Conservation (phyloP, 2,329 filamentous ascomycete species). For the Onygenales sp. region DNA sequence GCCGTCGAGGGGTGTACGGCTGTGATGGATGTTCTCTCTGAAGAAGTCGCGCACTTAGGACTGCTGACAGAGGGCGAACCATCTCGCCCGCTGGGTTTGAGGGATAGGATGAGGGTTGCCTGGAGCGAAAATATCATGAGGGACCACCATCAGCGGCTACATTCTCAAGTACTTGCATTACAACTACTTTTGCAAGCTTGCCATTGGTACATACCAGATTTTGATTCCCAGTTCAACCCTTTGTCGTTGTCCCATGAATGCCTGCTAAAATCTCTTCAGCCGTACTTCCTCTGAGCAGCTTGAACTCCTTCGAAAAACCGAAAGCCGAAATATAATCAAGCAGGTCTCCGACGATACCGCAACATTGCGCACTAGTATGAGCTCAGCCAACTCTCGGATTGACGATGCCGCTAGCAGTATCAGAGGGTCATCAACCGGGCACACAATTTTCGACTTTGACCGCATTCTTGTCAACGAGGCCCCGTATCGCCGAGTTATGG, state of each 20-base stretch:
- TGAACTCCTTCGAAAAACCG: slow-evolving; percentile 22
- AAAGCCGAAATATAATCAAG: slow-evolving; percentile 25
- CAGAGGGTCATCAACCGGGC: slow-evolving; percentile 19
- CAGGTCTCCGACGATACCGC: slow-evolving; percentile 29
- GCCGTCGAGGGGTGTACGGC: slow-evolving; percentile 26
- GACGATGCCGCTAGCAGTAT: slow-evolving; percentile 19
- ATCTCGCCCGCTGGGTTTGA: slow-evolving; percentile 14
- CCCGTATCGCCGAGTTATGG: slow-evolving; percentile 16
- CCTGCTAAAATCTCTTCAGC: slow-evolving; percentile 11
- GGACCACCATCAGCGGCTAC: slow-evolving; percentile 25
- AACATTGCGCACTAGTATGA: slow-evolving; percentile 22
- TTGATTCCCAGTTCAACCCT: background rate
- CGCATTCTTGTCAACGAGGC: slow-evolving; percentile 17
- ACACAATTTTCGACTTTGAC: slow-evolving; percentile 26
- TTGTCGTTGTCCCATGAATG: background rate
- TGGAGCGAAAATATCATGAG: slow-evolving; percentile 31
- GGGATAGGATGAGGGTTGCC: slow-evolving; percentile 19
- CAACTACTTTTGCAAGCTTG: slow-evolving; percentile 30
- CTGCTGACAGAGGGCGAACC: slow-evolving; percentile 10
- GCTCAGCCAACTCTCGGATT: slow-evolving; percentile 17
- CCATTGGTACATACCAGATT: slow-evolving; percentile 23
- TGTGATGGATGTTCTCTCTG: slow-evolving; percentile 27
- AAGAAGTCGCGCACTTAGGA: slow-evolving; percentile 23
- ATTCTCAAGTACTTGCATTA: slow-evolving; percentile 27
- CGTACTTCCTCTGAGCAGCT: slow-evolving; percentile 26